These are phyloP conservation scores for Spathaspora sp. DNA, from an alignment of 805 yeast genomes.

Conservation along the genomic window DNA sequence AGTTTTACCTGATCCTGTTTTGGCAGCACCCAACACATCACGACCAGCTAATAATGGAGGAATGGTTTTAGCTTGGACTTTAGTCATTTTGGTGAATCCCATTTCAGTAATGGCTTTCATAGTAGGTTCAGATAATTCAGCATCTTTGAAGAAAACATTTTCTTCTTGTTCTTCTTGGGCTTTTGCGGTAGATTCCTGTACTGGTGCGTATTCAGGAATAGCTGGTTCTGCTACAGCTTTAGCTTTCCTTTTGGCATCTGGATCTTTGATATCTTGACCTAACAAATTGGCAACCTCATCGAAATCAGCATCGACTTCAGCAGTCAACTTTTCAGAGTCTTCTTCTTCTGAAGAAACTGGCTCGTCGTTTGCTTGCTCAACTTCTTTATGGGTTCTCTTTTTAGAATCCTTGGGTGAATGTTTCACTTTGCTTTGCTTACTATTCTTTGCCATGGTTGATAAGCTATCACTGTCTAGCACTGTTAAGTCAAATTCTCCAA, in stretches of 20 bases:
- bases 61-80: conserved; percentile 91
- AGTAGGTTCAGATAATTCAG: conserved; percentile 76
- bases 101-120: conserved; percentile 74
- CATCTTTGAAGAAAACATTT: conserved; percentile 34
- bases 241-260: conserved; percentile 19
- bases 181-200: not conserved
- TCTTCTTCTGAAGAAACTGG: conserved; percentile 12
- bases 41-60: conserved; percentile 96
- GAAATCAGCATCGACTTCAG: conserved; percentile 53
- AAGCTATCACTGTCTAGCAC: not conserved
- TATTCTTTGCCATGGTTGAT: not conserved
- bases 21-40: conserved; percentile 99
- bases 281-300: conserved; percentile 55
- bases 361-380: conserved; percentile 16
- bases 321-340: conserved; percentile 44
- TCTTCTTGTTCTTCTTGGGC: conserved; percentile 6
- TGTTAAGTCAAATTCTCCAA: not conserved
- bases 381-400: conserved; percentile 19
- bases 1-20: conserved; percentile 98
- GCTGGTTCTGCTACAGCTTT: conserved; percentile 16
- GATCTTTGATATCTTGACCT: conserved; percentile 40
- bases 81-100: conserved; percentile 92
- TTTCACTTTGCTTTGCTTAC: not conserved
- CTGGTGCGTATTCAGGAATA: conserved; percentile 21
- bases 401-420: not conserved